Conservation (phyloP, 768 basidiomycete genomes). For the Ramaria sp. region DNA sequence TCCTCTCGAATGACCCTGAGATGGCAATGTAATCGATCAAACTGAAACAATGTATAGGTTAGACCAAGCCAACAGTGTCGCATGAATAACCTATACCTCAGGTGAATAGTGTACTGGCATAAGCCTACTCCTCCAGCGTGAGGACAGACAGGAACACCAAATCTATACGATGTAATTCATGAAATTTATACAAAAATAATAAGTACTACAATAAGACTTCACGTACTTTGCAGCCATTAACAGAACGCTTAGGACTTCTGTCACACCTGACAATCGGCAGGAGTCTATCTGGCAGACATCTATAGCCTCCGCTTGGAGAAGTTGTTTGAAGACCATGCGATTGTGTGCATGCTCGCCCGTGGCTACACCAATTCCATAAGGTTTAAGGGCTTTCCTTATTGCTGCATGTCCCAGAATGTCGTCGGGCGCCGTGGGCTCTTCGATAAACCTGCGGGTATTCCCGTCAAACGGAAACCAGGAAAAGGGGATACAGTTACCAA, state of each 20-base stretch:
- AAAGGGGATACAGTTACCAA: conserved; percentile 40
- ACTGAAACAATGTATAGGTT: conserved; percentile 22
- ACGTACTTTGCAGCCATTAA: conserved; percentile 81
- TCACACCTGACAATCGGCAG: conserved; percentile 87
- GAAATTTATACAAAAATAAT: too few relatives aligned
- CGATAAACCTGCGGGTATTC: conserved; percentile 59
- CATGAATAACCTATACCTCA: conserved; percentile 35
- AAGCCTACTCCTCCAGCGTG: conserved; percentile 93
- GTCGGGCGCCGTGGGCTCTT: conserved; percentile 89
- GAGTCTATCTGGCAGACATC: conserved; percentile 95
- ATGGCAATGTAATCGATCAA: conserved; percentile 91
- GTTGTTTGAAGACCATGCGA: conserved; percentile 91
- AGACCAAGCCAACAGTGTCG: not conserved
- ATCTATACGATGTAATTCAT: conserved; percentile 28
- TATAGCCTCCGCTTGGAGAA: conserved; percentile 83
- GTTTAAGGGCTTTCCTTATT: conserved; percentile 67
- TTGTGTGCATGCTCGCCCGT: conserved; percentile 96
- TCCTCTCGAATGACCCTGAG: conserved; percentile 87
- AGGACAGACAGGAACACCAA: conserved; percentile 80
- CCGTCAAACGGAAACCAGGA: not conserved
- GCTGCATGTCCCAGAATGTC: conserved; percentile 80
- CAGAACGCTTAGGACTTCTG: conserved; percentile 82
- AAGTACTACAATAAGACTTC: too few relatives aligned
- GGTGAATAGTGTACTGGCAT: conserved; percentile 85
- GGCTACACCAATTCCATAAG: conserved; percentile 78